Evolutionary conservation across 1,284 basidiomycete genomes (phyloP).

Genomic region (Ustilago tritici): DNA sequence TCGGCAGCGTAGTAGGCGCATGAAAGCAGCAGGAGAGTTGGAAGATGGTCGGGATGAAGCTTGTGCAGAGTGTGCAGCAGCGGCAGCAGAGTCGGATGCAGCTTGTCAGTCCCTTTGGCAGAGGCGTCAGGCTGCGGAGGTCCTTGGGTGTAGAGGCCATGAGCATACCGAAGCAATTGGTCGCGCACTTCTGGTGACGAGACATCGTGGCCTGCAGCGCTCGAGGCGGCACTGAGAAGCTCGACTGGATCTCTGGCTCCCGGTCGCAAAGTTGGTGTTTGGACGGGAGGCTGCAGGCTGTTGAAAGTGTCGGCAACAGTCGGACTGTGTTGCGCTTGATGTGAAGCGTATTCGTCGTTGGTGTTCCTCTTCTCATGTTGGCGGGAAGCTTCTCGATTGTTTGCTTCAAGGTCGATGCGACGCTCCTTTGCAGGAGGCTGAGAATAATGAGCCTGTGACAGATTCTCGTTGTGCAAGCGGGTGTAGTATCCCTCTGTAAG

Average conservation of each 20-base stretch:
- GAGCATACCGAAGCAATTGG: constrained; percentile 66
- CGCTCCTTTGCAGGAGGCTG: constrained; percentile 18
- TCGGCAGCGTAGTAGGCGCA: constrained; percentile 66
- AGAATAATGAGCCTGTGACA: constrained; percentile 39
- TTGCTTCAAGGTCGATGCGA: background rate
- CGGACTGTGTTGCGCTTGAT: background rate
- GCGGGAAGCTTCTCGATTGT: background rate
- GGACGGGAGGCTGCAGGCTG: constrained; percentile 34
- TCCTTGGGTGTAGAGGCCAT: constrained; percentile 60
- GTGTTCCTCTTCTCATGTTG: background rate
- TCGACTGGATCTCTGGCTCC: constrained; percentile 60
- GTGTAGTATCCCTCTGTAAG: constrained; percentile 64
- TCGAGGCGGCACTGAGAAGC: constrained; percentile 56
- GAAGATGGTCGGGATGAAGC: constrained; percentile 61
- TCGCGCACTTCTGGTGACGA: constrained; percentile 59
- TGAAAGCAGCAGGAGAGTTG: constrained; percentile 63
- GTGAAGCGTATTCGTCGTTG: background rate
- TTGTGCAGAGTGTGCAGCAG: constrained; percentile 64
- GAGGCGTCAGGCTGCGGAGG: constrained; percentile 14
- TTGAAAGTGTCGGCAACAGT: constrained; percentile 7
- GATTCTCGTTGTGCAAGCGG: constrained; percentile 55
- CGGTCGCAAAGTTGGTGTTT: constrained; percentile 27
- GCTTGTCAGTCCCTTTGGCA: constrained; percentile 36
- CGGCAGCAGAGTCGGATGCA: constrained; percentile 65
- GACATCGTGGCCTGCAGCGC: constrained; percentile 51